These are phyloP conservation scores for Cyphellophora attinorum DNA, from an alignment of 2,329 filamentous ascomycete species.

Conservation along the genomic window DNA sequence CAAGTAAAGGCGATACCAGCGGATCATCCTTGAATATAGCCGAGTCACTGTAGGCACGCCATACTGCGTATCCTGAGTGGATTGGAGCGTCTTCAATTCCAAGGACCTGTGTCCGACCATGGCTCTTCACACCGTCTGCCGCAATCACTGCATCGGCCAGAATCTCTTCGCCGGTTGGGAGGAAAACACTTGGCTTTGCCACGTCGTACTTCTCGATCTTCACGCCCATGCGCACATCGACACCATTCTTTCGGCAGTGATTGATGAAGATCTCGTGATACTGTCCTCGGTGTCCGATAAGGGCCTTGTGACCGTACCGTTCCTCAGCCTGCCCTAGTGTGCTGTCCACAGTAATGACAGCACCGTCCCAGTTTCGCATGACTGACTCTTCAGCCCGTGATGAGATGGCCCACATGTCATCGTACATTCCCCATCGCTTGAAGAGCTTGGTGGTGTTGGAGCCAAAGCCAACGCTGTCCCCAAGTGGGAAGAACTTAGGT, in stretches of 20 bases:
- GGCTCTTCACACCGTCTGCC: slow-evolving; percentile 6
- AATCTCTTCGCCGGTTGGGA: slow-evolving; percentile 7
- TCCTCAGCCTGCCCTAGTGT: slow-evolving; percentile 6
- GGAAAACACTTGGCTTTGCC: slow-evolving; percentile 18
- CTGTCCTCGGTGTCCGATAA: slow-evolving; percentile 24
- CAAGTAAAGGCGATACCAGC: slow-evolving; percentile 3
- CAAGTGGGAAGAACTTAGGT: slow-evolving; percentile 32
- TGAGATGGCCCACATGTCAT: slow-evolving; percentile 16
- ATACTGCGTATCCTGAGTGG: slow-evolving; percentile 20
- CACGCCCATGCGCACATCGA: slow-evolving; percentile 21
- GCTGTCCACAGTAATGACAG: slow-evolving; percentile 13
- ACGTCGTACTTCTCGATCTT: slow-evolving; percentile 22
- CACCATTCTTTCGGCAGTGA: slow-evolving; percentile 16
- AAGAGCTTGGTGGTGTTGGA: slow-evolving; percentile 15
- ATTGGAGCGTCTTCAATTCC: slow-evolving; percentile 24
- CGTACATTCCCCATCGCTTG: slow-evolving; percentile 22
- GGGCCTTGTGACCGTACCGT: slow-evolving; percentile 8
- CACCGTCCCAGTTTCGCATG: slow-evolving; percentile 19
- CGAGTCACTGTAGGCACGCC: slow-evolving; percentile 22
- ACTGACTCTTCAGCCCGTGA: slow-evolving; percentile 18
- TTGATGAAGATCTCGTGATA: slow-evolving; percentile 24
- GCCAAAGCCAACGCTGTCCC: slow-evolving; percentile 34
- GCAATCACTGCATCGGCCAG: slow-evolving; percentile 3
- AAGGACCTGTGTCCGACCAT: slow-evolving; percentile 24
- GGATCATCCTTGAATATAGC: slow-evolving; percentile 8